Evolutionary conservation across 2,329 filamentous ascomycete genomes (phyloP).

Genomic region (Dothistroma septosporum): DNA sequence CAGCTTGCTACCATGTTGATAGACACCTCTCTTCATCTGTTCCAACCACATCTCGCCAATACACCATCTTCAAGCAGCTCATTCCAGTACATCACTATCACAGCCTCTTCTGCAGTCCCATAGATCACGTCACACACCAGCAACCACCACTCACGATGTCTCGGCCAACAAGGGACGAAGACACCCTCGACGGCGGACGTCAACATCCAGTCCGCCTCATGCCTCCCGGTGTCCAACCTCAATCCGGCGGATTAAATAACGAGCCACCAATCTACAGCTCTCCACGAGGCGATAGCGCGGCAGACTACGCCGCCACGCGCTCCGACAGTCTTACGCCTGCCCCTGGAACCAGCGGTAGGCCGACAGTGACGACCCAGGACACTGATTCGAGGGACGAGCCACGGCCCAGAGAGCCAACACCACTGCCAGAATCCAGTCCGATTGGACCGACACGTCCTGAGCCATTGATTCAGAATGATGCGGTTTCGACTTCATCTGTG

Average conservation of each 20-base stretch:
- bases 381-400: background rate
- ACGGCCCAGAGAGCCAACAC: background rate
- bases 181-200: background rate
- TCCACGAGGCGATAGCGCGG: background rate
- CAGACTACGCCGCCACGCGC: background rate
- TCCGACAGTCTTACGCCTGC: background rate
- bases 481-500: too few species aligned
- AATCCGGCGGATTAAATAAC: background rate
- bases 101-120: background rate
- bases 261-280: background rate
- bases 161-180: background rate
- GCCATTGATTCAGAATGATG: background rate
- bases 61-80: background rate
- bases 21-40: too few species aligned
- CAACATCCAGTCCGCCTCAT: background rate
- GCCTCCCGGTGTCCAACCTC: background rate
- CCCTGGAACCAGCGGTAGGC: background rate
- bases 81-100: background rate
- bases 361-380: background rate
- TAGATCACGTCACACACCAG: background rate
- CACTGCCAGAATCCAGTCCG: background rate
- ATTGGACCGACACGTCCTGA: background rate
- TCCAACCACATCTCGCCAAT: too few species aligned
- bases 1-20: too few species aligned
- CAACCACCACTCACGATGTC: background rate